Conservation (phyloP, 23 red algal genomes). For the Chondrus crispus region DNA sequence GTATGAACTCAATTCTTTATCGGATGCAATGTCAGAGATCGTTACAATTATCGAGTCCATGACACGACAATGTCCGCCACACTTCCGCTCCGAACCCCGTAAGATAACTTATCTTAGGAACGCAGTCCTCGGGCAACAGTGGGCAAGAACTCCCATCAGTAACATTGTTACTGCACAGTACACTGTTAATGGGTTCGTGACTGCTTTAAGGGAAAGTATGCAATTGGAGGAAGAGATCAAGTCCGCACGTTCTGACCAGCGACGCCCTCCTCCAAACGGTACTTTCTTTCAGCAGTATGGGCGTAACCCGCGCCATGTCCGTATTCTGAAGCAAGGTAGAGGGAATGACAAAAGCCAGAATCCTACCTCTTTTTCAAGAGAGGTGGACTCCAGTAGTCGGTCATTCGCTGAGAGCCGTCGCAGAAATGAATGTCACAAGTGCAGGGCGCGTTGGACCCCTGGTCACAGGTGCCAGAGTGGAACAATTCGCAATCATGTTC, state of each 20-base stretch:
- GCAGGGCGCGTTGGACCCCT: neutral
- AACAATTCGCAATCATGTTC: neutral
- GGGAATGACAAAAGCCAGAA: too few species aligned
- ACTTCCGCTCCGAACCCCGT: constrained; percentile 17
- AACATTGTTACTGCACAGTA: constrained; percentile 26
- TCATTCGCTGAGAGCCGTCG: constrained; percentile 2
- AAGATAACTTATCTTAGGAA: constrained; percentile 28
- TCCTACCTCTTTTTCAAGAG: too few species aligned
- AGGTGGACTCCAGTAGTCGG: too few species aligned
- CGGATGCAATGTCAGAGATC: constrained; percentile 11
- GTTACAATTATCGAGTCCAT: constrained; percentile 7
- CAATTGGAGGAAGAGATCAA: constrained; percentile 44
- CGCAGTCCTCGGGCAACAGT: neutral
- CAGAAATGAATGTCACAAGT: neutral
- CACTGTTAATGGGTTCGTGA: constrained; percentile 46
- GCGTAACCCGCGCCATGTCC: neutral
- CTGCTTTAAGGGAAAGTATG: constrained; percentile 25
- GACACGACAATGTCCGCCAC: constrained; percentile 2
- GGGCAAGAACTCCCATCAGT: constrained; percentile 6
- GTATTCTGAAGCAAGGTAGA: too few species aligned
- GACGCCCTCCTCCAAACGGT: too few species aligned
- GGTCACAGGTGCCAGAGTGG: constrained; percentile 3
- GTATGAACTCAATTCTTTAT: neutral
- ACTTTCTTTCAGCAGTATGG: neutral
- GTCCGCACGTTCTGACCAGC: too few species aligned